A percentile compares a stretch with the other conserved stretches of the same genome.
phyloP scores from a whole-genome alignment of 805 yeast species.

The Yarrowia bubula region DNA sequence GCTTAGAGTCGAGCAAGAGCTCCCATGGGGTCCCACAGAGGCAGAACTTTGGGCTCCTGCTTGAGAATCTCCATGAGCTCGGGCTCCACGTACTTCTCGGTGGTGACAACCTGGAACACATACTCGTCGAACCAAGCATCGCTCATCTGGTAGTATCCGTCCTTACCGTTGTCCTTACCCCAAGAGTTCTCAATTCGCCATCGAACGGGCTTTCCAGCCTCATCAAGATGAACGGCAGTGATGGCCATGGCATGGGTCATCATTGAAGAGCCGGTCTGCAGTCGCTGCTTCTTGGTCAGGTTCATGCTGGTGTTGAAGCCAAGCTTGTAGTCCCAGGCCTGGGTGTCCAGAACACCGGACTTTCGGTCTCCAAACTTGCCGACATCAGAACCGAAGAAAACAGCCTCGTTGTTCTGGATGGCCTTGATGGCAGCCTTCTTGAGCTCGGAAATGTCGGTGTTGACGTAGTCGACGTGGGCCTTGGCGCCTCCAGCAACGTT shows the following conservation, averaged over 20 bases:
- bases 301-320: constrained; percentile 43
- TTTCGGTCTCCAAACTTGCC: constrained; percentile 66
- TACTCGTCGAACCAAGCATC: constrained; percentile 73
- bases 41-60: constrained; percentile 54
- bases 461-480: constrained; percentile 62
- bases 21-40: constrained; percentile 81
- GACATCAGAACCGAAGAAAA: constrained; percentile 88
- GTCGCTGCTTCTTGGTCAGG: constrained; percentile 63
- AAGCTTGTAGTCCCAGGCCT: constrained; percentile 63
- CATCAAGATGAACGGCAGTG: constrained; percentile 75
- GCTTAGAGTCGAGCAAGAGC: constrained; percentile 50
- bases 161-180: constrained; percentile 66
- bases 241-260: constrained; percentile 93
- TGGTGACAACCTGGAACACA: constrained; percentile 69
- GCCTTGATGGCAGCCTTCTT: constrained; percentile 63
- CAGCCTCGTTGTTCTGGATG: constrained; percentile 70
- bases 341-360: constrained; percentile 70
- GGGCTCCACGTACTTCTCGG: constrained; percentile 47
- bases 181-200: constrained; percentile 78
- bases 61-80: constrained; percentile 44
- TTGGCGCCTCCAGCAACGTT: constrained; percentile 58
- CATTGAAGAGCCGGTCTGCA: constrained; percentile 64
- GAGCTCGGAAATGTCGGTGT: constrained; percentile 57
- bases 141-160: constrained; percentile 69
- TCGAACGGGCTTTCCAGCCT: constrained; percentile 56